Percentiles rank a stretch among this genome's conserved stretches.
phyloP scores from a whole-genome alignment of 768 basidiomycete genomes.

The Tylopilus felleus region DNA sequence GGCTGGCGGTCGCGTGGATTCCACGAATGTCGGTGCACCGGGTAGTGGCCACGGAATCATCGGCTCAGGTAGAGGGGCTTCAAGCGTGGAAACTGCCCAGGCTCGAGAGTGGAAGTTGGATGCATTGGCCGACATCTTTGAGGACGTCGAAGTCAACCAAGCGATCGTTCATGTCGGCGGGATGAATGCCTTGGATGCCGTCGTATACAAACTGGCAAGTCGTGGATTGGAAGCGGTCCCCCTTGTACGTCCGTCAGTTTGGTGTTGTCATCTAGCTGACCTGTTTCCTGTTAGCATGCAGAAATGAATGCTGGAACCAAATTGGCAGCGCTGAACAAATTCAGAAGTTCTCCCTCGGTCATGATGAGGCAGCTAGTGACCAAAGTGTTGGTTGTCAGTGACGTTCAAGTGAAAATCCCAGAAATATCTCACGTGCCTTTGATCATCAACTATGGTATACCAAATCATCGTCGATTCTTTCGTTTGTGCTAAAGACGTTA shows the following conservation, averaged over 20 bases:
- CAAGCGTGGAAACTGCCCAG: slow-evolving; percentile 78
- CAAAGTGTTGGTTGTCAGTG: slow-evolving; percentile 87
- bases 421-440: slow-evolving; percentile 90
- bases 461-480: not conserved
- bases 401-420: slow-evolving; percentile 86
- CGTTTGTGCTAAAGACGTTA: slow-evolving; percentile 9
- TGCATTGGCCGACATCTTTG: slow-evolving; percentile 84
- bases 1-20: slow-evolving; percentile 70
- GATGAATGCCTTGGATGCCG: slow-evolving; percentile 80
- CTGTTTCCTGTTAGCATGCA: slow-evolving; percentile 59
- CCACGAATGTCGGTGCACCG: slow-evolving; percentile 36
- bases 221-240: slow-evolving; percentile 86
- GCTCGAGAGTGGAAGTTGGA: slow-evolving; percentile 95
- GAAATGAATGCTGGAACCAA: slow-evolving; percentile 88
- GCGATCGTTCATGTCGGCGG: slow-evolving; percentile 88
- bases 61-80: slow-evolving; percentile 82
- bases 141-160: slow-evolving; percentile 77
- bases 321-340: slow-evolving; percentile 79
- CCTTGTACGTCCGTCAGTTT: slow-evolving; percentile 54
- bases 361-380: slow-evolving; percentile 64
- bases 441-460: slow-evolving; percentile 89
- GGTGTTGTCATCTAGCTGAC: slow-evolving; percentile 8
- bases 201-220: slow-evolving; percentile 85
- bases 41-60: slow-evolving; percentile 82
- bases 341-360: slow-evolving; percentile 53